Base-by-base conservation (phyloP, 2,329 filamentous ascomycete genomes). In the Escovopsis sp. region DNA sequence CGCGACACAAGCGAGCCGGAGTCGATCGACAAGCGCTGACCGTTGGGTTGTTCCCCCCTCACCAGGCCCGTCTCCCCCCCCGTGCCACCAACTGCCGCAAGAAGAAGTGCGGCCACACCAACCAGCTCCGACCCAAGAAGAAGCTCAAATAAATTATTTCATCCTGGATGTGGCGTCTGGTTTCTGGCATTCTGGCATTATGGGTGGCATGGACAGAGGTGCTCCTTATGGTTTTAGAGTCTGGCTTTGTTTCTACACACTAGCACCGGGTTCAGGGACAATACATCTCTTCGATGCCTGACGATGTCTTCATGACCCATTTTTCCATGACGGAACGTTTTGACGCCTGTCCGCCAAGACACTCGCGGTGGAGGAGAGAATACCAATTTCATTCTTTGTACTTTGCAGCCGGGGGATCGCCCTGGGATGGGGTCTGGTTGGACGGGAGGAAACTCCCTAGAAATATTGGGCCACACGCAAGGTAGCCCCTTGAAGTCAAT, bases 111-210 rank as follows among this genome's bases (percentile, higher is more conserved):
- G 91, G 89, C 52, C 91, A 96, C 83, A 93, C 83, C 75, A 96
- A 96, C 85, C 91, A 98, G 81, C 85, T 98, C 67, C 86, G 91
- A 73, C 91, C 91, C 70, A 98, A 98, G 89, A 98, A 98, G 88
- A 98, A 98, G 89, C 80, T 94, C 67, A 94, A 95, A 75, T 70
- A 68, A 59, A 63, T 59, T 57, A 62, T 61, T 57, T 45, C 45
- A 53, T 50, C 53, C 59, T 59, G 60, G 54, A 61, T 60, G 59
- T 57, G 65, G 64, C 65, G 64, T 68, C 61, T 61, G 60, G 62
- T 59, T 62, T 55, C 54, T 58, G 60, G 58, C 57, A 62, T 61
- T 60, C 47, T 54, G 20, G 20, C 20, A 20, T 20, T 20, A 20
- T 20, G 58, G 52, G 53, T 56, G 57, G 59, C 53, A 55, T 53